Conservation (phyloP, 1,139 yeast genomes). For the Hemisphaericaspora xylofermentans region DNA sequence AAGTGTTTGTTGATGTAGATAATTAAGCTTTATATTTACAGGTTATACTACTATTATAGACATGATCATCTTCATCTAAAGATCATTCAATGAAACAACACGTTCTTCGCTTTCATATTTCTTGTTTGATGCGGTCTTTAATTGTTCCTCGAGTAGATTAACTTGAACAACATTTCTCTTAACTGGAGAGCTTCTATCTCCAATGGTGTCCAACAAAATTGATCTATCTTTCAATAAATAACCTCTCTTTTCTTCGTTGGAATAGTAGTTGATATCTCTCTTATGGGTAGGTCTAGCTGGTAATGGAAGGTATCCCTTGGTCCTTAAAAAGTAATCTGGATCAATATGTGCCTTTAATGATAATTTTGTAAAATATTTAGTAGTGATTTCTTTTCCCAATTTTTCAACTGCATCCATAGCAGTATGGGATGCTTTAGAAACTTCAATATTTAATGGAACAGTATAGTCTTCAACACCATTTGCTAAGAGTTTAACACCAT, state of each 20-base stretch:
- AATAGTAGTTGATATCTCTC: constrained; percentile 77
- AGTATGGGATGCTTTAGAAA: constrained; percentile 71
- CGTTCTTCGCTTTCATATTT: constrained; percentile 13
- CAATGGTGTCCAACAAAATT: constrained; percentile 39
- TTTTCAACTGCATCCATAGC: constrained; percentile 75
- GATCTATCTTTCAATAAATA: constrained; percentile 53
- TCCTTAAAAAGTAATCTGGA: constrained; percentile 67
- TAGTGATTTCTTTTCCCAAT: constrained; percentile 70
- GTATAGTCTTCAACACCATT: constrained; percentile 57
- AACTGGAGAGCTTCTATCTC: background rate
- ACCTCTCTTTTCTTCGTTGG: constrained; percentile 72
- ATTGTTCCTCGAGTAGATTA: constrained; percentile 15
- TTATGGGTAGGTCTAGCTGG: constrained; percentile 84
- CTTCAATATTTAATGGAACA: constrained; percentile 71
- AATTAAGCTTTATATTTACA: constrained; percentile 7
- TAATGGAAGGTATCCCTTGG: constrained; percentile 77
- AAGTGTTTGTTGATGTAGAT: constrained; percentile 35
- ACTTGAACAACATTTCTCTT: constrained; percentile 17
- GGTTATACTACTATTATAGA: constrained; percentile 4
- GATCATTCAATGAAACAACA: constrained; percentile 1
- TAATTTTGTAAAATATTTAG: constrained; percentile 66
- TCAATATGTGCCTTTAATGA: constrained; percentile 73
- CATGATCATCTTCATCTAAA: constrained; percentile 1
- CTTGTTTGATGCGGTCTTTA: constrained; percentile 13
- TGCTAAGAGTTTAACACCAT: constrained; percentile 83